Percentiles rank a stretch among this genome's conserved stretches.
These are phyloP conservation scores for Eucalyptus fibrosa DNA, from an alignment of 345 rosid genomes.

Conservation along the genomic window DNA sequence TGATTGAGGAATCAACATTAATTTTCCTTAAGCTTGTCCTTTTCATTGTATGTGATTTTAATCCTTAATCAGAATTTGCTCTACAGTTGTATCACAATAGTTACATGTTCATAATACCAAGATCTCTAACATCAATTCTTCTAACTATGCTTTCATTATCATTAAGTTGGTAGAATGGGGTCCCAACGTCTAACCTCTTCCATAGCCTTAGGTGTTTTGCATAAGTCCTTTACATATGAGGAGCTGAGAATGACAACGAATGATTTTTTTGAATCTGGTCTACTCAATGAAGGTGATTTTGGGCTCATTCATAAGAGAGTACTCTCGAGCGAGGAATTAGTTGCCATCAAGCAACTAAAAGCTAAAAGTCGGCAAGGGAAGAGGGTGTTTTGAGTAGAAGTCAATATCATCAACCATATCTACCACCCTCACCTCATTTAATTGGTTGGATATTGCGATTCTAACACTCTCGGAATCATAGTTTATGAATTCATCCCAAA, in stretches of 20 bases:
- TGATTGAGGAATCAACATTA: too few species aligned
- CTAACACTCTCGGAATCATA: background rate
- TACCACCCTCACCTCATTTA: background rate
- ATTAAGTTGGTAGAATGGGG: background rate
- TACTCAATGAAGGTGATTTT: background rate
- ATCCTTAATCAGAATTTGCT: too few species aligned
- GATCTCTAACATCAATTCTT: too few species aligned
- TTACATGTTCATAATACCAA: too few species aligned
- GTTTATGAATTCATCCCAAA: background rate
- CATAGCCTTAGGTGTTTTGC: background rate
- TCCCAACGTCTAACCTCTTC: background rate
- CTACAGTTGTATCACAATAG: too few species aligned
- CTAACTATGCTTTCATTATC: background rate
- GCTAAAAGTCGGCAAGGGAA: background rate
- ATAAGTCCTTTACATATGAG: background rate
- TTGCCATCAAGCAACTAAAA: background rate
- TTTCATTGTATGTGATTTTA: too few species aligned
- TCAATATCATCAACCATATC: background rate
- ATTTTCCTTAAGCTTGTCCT: too few species aligned
- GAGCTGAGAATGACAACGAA: background rate
- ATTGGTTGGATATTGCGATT: background rate
- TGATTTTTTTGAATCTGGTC: rapidly evolving
- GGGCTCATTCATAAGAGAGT: background rate
- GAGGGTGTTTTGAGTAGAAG: background rate
- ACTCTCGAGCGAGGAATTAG: background rate